Evolutionary conservation across 163 green algal genomes (phyloP), one percentile per base, ranked within the genome.

Genomic region (Trebouxiophyceae sp.): DNA sequence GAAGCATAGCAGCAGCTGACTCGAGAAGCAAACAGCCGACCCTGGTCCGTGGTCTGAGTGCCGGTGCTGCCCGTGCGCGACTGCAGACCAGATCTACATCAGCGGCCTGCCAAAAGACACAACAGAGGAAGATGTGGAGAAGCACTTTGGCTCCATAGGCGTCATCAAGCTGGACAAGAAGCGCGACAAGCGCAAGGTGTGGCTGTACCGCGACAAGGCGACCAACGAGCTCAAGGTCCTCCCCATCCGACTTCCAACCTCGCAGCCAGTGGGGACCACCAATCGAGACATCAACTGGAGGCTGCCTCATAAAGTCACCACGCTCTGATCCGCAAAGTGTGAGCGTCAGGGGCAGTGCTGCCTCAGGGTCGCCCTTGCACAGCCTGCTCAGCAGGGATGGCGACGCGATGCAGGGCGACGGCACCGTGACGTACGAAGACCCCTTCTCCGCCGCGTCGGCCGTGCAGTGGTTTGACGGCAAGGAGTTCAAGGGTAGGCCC

Each of bases 381-480:
- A n/a, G n/a, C n/a, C n/a, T n/a, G n/a, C n/a, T n/a, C n/a, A n/a
- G n/a, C n/a, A n/a, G n/a, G n/a, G n/a, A n/a, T n/a, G 39, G 19
- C 39, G 12, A 50, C 39, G 39, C 19, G 12, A 26, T 47, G 62
- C 62, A 68, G 74, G 91, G 91, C 29, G 91, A 97, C 57, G 86
- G 82, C n/a, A 96, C 88, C 0, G 77, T 95, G 2, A 84, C 78
- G 0, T 92, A 87, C 64, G 75, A 86, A 28, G 90, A 97, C 69
- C 84, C 90, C 1, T 91, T 90, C 65, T 87, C 87, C 3, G 90
- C 90, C 7, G 74, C 66, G n/a, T 88, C 81, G 1, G 89, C 89
- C 3, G 85, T 94, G 30, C 46, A 85, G 33, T 97, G 88, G 88
- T 97, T 96, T 63, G 80, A 95, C 63, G 78, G 84, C 73, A 95